Conservation (phyloP, 2,329 filamentous ascomycete genomes). For the Beauveria varroae region DNA sequence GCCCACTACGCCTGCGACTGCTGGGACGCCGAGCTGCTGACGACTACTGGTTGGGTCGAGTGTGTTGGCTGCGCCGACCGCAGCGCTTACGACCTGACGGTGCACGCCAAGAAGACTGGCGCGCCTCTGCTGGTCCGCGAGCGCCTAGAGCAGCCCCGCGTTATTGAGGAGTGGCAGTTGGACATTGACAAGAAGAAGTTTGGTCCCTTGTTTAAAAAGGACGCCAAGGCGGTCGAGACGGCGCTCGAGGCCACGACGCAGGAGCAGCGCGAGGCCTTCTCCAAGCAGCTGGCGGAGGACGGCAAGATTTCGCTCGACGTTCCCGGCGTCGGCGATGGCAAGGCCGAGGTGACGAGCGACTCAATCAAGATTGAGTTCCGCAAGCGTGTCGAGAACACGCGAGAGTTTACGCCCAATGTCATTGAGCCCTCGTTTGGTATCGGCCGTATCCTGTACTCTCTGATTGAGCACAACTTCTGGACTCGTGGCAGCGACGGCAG, state of each 20-base stretch:
- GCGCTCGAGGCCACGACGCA: slow-evolving; percentile 71
- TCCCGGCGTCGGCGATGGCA: slow-evolving; percentile 56
- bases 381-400: slow-evolving; percentile 71
- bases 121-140: slow-evolving; percentile 79
- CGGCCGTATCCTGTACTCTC: slow-evolving; percentile 83
- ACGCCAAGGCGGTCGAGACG: slow-evolving; percentile 76
- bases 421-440: slow-evolving; percentile 98
- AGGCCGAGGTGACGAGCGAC: slow-evolving; percentile 72
- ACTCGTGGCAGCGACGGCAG: slow-evolving; percentile 57
- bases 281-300: slow-evolving; percentile 62
- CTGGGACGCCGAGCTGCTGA: slow-evolving; percentile 93
- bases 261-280: slow-evolving; percentile 71
- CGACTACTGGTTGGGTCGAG: slow-evolving; percentile 94
- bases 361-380: slow-evolving; percentile 77
- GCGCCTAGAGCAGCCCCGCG: slow-evolving; percentile 66
- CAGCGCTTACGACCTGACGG: slow-evolving; percentile 87
- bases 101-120: slow-evolving; percentile 89
- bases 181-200: slow-evolving; percentile 94
- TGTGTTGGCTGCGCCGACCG: slow-evolving; percentile 95
- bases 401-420: slow-evolving; percentile 91
- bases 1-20: slow-evolving; percentile 94
- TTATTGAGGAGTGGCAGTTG: slow-evolving; percentile 79
- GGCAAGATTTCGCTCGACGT: slow-evolving; percentile 76
- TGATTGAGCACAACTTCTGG: slow-evolving; percentile 97
- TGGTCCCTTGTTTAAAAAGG: slow-evolving; percentile 91